phyloP scores from a whole-genome alignment of 176 grass and related monocot genomes.

The Zizania latifolia region DNA sequence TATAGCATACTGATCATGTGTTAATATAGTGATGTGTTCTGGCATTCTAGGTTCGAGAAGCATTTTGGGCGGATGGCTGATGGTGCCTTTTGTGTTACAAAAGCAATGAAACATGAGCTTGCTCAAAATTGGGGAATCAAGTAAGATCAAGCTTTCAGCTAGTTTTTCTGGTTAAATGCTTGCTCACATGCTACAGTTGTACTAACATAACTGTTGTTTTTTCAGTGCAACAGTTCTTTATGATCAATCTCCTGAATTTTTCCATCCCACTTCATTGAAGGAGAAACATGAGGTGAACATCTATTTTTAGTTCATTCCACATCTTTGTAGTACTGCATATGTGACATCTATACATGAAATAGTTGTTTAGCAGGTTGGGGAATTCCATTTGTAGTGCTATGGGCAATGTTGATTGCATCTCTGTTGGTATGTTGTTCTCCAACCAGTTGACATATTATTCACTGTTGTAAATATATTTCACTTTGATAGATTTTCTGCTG shows the following conservation, averaged over 20 bases:
- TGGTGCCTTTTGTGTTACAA: conserved; percentile 82
- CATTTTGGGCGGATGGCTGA: conserved; percentile 83
- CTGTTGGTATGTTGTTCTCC: conserved; percentile 53
- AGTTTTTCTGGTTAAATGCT: neutral
- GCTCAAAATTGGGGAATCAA: conserved; percentile 96
- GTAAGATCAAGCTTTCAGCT: conserved; percentile 31
- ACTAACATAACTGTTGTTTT: conserved; percentile 20
- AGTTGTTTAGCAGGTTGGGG: conserved; percentile 83
- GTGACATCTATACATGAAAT: conserved; percentile 35
- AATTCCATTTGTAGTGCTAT: conserved; percentile 55
- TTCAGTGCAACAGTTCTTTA: conserved; percentile 89
- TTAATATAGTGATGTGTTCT: neutral
- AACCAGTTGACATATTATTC: conserved; percentile 16
- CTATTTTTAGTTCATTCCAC: neutral
- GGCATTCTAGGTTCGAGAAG: conserved; percentile 76
- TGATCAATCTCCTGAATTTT: conserved; percentile 97
- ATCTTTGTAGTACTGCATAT: conserved; percentile 13
- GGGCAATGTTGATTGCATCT: conserved; percentile 66
- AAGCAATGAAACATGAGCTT: conserved; percentile 98
- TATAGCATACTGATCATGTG: conserved; percentile 5
- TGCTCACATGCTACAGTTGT: neutral
- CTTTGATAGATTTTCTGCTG: neutral
- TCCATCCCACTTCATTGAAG: conserved; percentile 65
- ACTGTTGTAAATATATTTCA: conserved; percentile 16
- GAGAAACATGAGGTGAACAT: conserved; percentile 80